Conservation (phyloP, 2,329 filamentous ascomycete species). For the Stagonosporopsis chrysanthemi region DNA sequence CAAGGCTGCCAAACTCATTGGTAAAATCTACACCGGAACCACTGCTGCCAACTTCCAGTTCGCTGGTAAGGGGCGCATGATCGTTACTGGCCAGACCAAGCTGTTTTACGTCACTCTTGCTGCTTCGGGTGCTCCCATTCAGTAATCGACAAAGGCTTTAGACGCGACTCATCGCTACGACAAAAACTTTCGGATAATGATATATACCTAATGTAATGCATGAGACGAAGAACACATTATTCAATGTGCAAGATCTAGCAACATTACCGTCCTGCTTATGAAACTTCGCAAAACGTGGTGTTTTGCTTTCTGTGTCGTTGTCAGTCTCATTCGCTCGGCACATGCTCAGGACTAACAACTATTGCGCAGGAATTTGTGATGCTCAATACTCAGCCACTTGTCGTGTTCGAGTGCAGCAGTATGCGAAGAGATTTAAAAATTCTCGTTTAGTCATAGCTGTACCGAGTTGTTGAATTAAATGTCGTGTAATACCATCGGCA, state of each 20-base stretch:
- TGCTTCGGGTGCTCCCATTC: conserved; percentile 25
- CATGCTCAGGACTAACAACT: too few species aligned
- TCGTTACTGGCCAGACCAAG: conserved; percentile 36
- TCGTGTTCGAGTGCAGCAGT: too few species aligned
- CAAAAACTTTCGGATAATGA: neutral
- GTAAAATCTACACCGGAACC: conserved; percentile 41
- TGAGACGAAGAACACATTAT: neutral
- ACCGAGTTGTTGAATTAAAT: too few species aligned
- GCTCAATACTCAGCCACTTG: too few species aligned
- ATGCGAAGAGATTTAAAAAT: too few species aligned
- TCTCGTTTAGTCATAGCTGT: too few species aligned
- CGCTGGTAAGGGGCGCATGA: conserved; percentile 34
- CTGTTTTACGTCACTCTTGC: conserved; percentile 34
- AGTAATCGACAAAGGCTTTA: neutral
- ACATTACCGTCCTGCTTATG: too few species aligned
- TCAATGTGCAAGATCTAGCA: neutral
- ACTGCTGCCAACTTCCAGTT: conserved; percentile 35
- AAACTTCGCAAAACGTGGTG: too few species aligned
- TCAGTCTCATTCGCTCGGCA: too few species aligned
- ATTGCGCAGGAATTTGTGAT: too few species aligned
- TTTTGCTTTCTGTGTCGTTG: too few species aligned
- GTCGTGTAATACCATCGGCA: too few species aligned
- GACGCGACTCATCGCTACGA: neutral
- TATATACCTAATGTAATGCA: neutral
- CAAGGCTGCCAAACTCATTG: conserved; percentile 54